Evolutionary conservation across 1,284 basidiomycete species (phyloP), one percentile per base, ranked within the genome.

Genomic region (Sanghuangporus sanghuang): DNA sequence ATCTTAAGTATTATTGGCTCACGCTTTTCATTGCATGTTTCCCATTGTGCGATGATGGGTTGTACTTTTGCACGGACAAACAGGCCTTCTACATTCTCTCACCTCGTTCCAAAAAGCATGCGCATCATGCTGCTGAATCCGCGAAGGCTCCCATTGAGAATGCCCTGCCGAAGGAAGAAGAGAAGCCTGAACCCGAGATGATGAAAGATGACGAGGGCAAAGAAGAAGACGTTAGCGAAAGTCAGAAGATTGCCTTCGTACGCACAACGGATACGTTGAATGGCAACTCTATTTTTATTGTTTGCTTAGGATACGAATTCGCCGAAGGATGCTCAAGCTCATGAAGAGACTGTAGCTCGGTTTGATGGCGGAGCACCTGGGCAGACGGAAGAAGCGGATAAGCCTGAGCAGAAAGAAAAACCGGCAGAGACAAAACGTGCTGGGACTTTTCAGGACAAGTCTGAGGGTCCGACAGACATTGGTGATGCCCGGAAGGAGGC

Each of bases 131-230:
- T 14, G 65, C 65, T 6, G 27, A 50, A 27, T 35, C 55, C n/a
- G 58, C 65, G 21, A 53, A 32, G 12, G 58, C 61, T 6, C 63
- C 60, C n/a, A 54, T 62, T 8, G 65, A 64, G 35, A 56, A 53
- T 21, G 58, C 59, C n/a, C 57, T 63, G 14, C 61, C 63, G 7
- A 21, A 54, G 42, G 55, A 62, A 46, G 21, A 35, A 27, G 46
- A 18, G 39, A 32, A 65, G 12, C 23, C 46, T 12, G 38, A 36
- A 35, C 38, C 62, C 40, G 58, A 66, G 27, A 42, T 53, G n/a
- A 58, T 66, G 55, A 66, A 56, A 27, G 65, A 66, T 55, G 53
- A 57, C 52, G 65, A 66, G 39, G 65, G 65, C 18, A 59, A 35
- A 11, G 65, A 64, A 50, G 65, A 52, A 49, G 65, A 66, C 14